phyloP scores from a whole-genome alignment of 176 grass and related monocot species.

The Eleusine indica region DNA sequence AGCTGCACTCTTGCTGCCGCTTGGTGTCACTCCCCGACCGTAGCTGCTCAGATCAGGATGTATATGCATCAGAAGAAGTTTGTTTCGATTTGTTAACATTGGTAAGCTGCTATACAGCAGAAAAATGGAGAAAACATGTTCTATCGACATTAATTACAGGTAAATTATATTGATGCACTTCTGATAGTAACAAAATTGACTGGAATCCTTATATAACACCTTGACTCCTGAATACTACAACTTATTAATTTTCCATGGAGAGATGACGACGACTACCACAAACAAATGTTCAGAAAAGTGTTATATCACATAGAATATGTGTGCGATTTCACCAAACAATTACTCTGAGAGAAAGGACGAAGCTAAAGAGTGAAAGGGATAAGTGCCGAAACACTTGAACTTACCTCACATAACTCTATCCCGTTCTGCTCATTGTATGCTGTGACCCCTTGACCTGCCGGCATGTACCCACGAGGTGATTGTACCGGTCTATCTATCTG shows the following conservation, averaged over 20 bases:
- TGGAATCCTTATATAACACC: background rate
- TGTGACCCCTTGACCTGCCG: background rate
- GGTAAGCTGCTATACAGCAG: background rate
- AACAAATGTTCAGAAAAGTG: background rate
- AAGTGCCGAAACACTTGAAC: background rate
- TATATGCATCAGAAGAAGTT: conserved; percentile 19
- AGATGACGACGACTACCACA: too few species aligned
- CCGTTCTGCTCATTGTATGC: background rate
- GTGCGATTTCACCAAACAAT: background rate
- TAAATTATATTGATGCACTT: background rate
- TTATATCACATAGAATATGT: background rate
- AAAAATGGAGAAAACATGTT: background rate
- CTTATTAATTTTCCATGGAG: too few species aligned
- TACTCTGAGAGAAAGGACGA: background rate
- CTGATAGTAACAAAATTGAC: background rate
- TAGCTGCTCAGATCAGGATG: background rate
- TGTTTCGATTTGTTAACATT: background rate
- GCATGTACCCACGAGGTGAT: background rate
- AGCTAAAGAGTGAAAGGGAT: background rate
- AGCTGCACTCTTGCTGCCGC: too few species aligned
- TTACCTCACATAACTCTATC: background rate
- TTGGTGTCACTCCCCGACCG: background rate
- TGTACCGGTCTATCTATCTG: too few species aligned
- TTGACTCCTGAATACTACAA: background rate
- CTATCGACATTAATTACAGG: background rate